These are phyloP conservation scores for Dryas octopetala DNA, from an alignment of 306 rosid genomes.

Conservation along the genomic window DNA sequence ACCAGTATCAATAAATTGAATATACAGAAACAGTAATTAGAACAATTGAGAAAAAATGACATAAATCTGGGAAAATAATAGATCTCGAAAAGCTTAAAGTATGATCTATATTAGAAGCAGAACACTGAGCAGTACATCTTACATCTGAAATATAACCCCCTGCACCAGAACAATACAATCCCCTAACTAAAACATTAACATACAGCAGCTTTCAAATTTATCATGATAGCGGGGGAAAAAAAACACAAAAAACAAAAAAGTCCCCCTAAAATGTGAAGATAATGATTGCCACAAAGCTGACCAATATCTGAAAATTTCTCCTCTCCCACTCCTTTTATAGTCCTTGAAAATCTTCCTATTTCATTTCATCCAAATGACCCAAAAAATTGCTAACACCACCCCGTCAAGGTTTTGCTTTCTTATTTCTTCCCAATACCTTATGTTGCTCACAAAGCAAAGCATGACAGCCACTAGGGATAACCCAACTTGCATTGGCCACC, in stretches of 20 bases:
- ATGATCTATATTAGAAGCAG: background rate
- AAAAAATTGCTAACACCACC: background rate
- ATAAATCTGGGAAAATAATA: background rate
- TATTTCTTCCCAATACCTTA: background rate
- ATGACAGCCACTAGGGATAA: background rate
- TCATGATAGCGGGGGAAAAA: no score
- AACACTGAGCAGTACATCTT: background rate
- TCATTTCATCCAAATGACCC: background rate
- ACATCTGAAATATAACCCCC: no score
- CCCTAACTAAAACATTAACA: no score
- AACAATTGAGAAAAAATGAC: background rate
- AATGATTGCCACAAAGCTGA: no score
- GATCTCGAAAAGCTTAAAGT: background rate
- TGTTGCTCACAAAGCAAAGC: background rate
- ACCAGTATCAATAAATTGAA: conserved; percentile 24
- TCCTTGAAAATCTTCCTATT: no score
- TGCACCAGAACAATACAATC: no score
- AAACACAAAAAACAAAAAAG: no score
- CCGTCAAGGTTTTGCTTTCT: background rate
- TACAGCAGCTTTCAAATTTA: no score
- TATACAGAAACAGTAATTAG: conserved; percentile 14
- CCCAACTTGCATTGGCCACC: background rate
- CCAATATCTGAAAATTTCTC: no score
- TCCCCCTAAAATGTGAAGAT: no score
- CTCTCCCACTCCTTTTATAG: no score